These are phyloP conservation scores for Kluyveromyces sp. DNA, from an alignment of 1,139 yeast genomes.

Conservation along the genomic window DNA sequence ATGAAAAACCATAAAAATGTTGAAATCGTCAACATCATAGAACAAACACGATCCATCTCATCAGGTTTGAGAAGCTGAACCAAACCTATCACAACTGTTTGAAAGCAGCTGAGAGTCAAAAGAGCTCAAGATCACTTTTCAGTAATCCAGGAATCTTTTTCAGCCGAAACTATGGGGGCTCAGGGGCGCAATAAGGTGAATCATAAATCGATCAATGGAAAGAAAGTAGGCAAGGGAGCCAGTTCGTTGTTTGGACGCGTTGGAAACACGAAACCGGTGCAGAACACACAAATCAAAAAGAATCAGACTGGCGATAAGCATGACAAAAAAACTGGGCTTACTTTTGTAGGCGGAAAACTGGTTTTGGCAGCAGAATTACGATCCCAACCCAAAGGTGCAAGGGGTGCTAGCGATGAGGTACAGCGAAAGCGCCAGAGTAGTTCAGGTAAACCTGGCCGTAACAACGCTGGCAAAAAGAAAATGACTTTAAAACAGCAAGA, in stretches of 20 bases:
- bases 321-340: conserved; percentile 15
- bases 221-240: neutral
- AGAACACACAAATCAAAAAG: neutral
- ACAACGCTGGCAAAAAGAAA: neutral
- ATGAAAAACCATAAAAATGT: neutral
- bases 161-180: neutral
- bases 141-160: neutral
- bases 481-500: neutral
- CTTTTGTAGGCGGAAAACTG: conserved; percentile 26
- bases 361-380: conserved; percentile 24
- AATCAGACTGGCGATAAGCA: conserved; percentile 1
- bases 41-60: neutral
- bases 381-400: conserved; percentile 20
- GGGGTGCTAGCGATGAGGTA: conserved; percentile 12
- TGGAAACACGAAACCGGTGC: conserved; percentile 1
- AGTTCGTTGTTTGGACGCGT: conserved; percentile 8
- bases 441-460: neutral
- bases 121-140: neutral
- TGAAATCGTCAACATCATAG: neutral
- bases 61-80: too few species aligned
- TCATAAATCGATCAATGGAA: neutral
- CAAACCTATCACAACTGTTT: neutral
- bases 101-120: neutral
- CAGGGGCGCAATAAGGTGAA: neutral
- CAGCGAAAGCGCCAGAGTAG: neutral